A percentile compares a stretch with the other conserved stretches of the same genome.
Evolutionary conservation across 2,329 filamentous ascomycete species (phyloP).

Genomic region (Didymosphaeria variabile): DNA sequence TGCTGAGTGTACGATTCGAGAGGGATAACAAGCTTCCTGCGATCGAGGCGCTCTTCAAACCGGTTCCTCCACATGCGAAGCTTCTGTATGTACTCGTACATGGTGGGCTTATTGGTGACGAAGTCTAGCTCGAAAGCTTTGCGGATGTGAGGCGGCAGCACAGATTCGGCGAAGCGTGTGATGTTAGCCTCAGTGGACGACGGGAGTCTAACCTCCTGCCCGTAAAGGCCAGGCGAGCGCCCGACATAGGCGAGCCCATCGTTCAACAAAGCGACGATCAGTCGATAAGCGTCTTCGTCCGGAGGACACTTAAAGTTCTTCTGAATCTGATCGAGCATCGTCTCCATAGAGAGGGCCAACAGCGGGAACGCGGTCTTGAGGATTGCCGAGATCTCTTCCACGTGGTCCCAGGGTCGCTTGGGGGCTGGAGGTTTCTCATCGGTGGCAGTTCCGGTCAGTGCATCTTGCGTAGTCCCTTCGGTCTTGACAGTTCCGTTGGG

Average conservation of each 20-base stretch:
- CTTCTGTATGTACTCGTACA: slow-evolving; percentile 99
- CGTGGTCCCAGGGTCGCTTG: slow-evolving; percentile 94
- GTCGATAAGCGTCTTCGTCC: slow-evolving; percentile 94
- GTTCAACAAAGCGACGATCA: slow-evolving; percentile 97
- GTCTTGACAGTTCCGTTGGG: slow-evolving; percentile 50
- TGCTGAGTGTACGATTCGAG: slow-evolving; percentile 89
- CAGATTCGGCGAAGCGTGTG: slow-evolving; percentile 93
- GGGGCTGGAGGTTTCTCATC: slow-evolving; percentile 33
- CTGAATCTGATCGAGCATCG: slow-evolving; percentile 98
- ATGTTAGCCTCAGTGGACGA: slow-evolving; percentile 94
- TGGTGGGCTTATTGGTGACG: slow-evolving; percentile 91
- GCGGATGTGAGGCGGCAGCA: slow-evolving; percentile 91
- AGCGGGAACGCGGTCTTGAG: slow-evolving; percentile 97
- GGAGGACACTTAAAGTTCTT: slow-evolving; percentile 99
- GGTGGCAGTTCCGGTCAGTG: slow-evolving; percentile 35
- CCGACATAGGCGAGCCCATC: slow-evolving; percentile 94
- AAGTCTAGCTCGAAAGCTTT: slow-evolving; percentile 98
- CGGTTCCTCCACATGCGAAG: slow-evolving; percentile 95
- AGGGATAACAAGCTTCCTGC: slow-evolving; percentile 74
- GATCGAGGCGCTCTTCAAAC: slow-evolving; percentile 96
- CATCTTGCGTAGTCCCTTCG: slow-evolving; percentile 48
- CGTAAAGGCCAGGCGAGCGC: slow-evolving; percentile 84
- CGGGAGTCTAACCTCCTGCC: slow-evolving; percentile 89
- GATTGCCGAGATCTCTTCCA: slow-evolving; percentile 92
- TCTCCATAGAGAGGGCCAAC: slow-evolving; percentile 97